Evolutionary conservation across 2,329 filamentous ascomycete species (phyloP), one percentile per base, ranked within the genome.

Genomic region (Scedosporium aurantiacum): DNA sequence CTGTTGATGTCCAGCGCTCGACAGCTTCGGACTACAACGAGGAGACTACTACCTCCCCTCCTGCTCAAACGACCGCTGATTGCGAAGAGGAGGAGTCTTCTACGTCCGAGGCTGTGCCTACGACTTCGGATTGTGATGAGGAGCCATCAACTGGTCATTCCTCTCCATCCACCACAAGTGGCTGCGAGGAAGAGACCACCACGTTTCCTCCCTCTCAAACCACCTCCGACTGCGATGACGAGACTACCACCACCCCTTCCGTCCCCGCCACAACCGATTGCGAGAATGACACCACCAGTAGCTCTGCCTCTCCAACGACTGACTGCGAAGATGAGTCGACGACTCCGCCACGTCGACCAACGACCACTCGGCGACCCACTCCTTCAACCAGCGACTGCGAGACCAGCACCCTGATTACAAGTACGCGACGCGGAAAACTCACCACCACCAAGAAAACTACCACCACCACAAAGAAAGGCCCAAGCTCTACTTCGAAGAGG

Each of bases 311-410:
- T 32, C 37, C 27, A 18, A 41, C 57, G 3, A 58, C 57, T 43
- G 52, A 56, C 52, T 56, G 52, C 57, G 27, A 37, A 14, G 37
- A 37, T 28, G 27, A 56, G 54, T 27, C 57, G 14, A 58, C 57
- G n/a, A 40, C 55, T 5, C 14, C 55, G 91, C 91, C 66, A 88
- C 91, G 79, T 87, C 83, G 63, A 89, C 86, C 52, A n/a, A 55
- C 50, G 23, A 40, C 57, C 40, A 27, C 57, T 41, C 55, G 25
- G 14, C 52, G 12, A 27, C 32, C 32, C 32, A 37, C 32, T 37
- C 10, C 10, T 14, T 8, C 54, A n/a, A 56, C 54, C 6, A 56
- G 18, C 27, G 54, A 56, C 7, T n/a, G 18, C 7, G 54, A 56
- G 54, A 21, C 54, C 23, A 50, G n/a, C 10, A 56, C 54, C 54